Evolutionary conservation across 768 basidiomycete species (phyloP), one percentile per base, ranked within the genome.

Genomic region (Mycena latifolia): DNA sequence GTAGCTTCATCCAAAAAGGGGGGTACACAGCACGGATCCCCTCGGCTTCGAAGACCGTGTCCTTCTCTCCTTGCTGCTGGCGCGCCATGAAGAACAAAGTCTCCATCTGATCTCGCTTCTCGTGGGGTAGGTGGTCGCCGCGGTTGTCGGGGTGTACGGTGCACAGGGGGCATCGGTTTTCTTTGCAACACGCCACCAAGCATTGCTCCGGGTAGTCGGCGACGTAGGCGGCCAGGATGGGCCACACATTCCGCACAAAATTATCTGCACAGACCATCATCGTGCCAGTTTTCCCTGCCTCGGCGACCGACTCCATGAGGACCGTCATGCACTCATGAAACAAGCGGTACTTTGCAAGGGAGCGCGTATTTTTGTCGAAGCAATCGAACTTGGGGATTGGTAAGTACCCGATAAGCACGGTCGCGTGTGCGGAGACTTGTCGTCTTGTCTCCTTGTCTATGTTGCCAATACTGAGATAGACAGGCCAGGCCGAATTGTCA

Each of bases 1-100:
- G 82, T 1, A 84, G 71, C 35, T 79, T 63, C 0, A 37, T 45
- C 84, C 82, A 84, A 67, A 83, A 84, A 1, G 80, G 83, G 65
- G 27, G 33, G 39, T 70, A 55, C 0, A 76, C 52, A 1, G 69
- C 20, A 8, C 69, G 48, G 0, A 76, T 41, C 2, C 70, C 65
- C 5, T 67, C 14, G 0, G 69, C 29, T 8, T 73, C 58, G 39
- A 74, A 76, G 3, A 66, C 66, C 0, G 71, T 53, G 28, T 73
- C 63, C 2, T 51, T 51, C 48, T 50, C 27, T 37, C 59, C 48
- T 2, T 14, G 9, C 48, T 37, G 33, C 22, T 3, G 72, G 54
- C 72, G 79, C 71, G 11, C 62, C 58, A 50, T 70, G 57, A 65
- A 75, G 74, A 3, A 37, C 7, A 51, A 11, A 8, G 48, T 52